These are phyloP conservation scores for Punica granatum DNA, from an alignment of 345 rosid genomes.

Conservation along the genomic window DNA sequence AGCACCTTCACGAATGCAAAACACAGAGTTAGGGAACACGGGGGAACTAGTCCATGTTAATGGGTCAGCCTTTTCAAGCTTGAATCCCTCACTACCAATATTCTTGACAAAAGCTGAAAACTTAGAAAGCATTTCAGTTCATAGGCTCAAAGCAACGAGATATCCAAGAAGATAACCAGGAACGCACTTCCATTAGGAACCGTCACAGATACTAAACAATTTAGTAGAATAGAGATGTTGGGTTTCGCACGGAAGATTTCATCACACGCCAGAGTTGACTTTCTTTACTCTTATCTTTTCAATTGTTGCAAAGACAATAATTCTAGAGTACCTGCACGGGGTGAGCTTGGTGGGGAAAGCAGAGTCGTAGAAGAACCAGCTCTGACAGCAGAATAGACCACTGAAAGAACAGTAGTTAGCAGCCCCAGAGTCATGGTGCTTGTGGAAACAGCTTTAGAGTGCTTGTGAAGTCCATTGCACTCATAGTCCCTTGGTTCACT, in stretches of 20 bases:
- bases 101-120: neutral
- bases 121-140: neutral
- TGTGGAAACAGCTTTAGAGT: constrained; percentile 85
- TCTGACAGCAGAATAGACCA: constrained; percentile 95
- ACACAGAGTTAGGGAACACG: constrained; percentile 3
- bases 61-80: neutral
- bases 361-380: constrained; percentile 94
- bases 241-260: neutral
- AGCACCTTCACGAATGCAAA: constrained; percentile 20
- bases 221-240: neutral
- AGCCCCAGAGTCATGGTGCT: constrained; percentile 83
- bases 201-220: neutral
- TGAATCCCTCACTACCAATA: neutral
- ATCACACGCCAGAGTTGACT: neutral
- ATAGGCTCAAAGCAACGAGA: neutral
- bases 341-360: constrained; percentile 84
- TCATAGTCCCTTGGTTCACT: constrained; percentile 92
- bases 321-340: constrained; percentile 63
- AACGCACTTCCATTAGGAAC: neutral
- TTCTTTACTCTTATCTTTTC: neutral
- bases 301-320: neutral
- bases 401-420: constrained; percentile 82
- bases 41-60: neutral
- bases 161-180: neutral
- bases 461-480: constrained; percentile 93